Conservation (phyloP, 345 rosid species). For the Sisymbrium altissimum region DNA sequence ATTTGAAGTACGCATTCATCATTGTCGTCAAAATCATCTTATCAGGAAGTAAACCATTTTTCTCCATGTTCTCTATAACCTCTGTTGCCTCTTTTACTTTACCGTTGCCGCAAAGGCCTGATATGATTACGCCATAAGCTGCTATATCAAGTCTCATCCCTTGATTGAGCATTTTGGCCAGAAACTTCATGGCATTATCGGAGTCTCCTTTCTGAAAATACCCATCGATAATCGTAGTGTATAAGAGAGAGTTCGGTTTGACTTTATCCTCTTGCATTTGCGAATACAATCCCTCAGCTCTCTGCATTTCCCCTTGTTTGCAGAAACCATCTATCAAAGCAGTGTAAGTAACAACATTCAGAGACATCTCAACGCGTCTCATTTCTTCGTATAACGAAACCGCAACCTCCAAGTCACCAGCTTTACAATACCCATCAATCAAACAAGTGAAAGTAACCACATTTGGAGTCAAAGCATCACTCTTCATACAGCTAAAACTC, state of each 20-base stretch:
- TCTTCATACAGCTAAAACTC: constrained; percentile 36
- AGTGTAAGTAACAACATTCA: constrained; percentile 38
- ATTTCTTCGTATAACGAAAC: constrained; percentile 37
- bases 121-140: constrained; percentile 34
- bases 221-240: constrained; percentile 38
- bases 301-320: constrained; percentile 37
- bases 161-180: constrained; percentile 34
- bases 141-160: constrained; percentile 38
- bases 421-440: constrained; percentile 45
- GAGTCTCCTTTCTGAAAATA: constrained; percentile 35
- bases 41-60: constrained; percentile 36
- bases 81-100: constrained; percentile 29
- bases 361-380: constrained; percentile 23
- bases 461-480: constrained; percentile 37
- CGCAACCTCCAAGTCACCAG: constrained; percentile 36
- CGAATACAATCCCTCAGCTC: constrained; percentile 30
- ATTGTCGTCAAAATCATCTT: constrained; percentile 38
- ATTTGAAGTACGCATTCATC: constrained; percentile 42
- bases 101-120: constrained; percentile 42
- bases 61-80: constrained; percentile 33
- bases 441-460: constrained; percentile 44
- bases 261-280: constrained; percentile 33
- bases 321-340: constrained; percentile 44
- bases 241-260: constrained; percentile 32
- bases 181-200: constrained; percentile 37